Percentiles rank a stretch among this genome's conserved stretches.
These are phyloP conservation scores for Acidomyces sp. DNA, from an alignment of 495 filamentous ascomycete species.

Conservation along the genomic window DNA sequence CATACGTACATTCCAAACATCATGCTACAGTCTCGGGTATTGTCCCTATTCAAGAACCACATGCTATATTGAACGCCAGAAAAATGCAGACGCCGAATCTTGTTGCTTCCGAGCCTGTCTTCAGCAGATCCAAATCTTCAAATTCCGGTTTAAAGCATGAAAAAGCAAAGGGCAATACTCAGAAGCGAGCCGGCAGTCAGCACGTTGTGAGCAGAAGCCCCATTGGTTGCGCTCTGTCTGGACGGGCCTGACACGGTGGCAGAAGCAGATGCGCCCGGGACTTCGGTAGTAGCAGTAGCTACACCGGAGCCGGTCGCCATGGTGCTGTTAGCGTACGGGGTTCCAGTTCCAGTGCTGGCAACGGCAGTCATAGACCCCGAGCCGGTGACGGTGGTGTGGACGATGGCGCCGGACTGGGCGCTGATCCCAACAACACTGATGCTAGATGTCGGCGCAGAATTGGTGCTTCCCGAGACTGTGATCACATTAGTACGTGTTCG, in stretches of 20 bases:
- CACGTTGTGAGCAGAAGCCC: background rate
- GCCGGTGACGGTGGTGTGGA: conserved; percentile 3
- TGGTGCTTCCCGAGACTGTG: background rate
- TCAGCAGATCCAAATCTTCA: too few species aligned
- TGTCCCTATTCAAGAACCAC: too few species aligned
- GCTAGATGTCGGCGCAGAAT: conserved; percentile 3
- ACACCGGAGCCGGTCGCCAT: background rate
- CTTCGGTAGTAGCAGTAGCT: conserved; percentile 4
- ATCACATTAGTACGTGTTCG: background rate
- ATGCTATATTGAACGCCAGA: too few species aligned
- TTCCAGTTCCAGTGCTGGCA: conserved; percentile 8
- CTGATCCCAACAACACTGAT: conserved; percentile 1
- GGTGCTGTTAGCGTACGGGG: background rate
- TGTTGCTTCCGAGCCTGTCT: conserved; percentile 1
- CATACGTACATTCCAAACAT: too few species aligned
- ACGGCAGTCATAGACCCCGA: too few species aligned
- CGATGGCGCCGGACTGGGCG: conserved; percentile 4
- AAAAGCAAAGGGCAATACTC: conserved; percentile 1
- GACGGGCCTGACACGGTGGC: background rate
- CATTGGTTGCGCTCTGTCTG: background rate
- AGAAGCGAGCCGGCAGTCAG: conserved; percentile 5
- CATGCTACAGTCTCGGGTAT: too few species aligned
- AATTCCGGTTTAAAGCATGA: conserved; percentile 3
- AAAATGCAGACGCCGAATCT: too few species aligned
- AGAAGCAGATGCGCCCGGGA: background rate